A percentile compares a stretch with the other conserved stretches of the same genome.
Conservation (phyloP, 768 basidiomycete genomes). For the Amanita polypyramis region DNA sequence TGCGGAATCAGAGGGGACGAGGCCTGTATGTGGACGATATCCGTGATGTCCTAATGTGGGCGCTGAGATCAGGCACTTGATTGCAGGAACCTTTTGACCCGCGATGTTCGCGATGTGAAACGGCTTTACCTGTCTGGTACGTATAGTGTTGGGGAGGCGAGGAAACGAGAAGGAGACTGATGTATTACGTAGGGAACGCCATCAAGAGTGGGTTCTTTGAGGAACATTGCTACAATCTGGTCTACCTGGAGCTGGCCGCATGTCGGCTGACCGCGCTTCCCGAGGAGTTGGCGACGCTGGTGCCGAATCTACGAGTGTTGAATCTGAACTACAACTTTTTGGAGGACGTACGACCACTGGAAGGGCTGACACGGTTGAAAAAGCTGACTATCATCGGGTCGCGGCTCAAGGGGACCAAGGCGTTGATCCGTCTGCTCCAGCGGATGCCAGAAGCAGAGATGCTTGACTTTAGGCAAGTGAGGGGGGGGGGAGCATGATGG, state of each 20-base stretch:
- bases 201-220: constrained; percentile 49
- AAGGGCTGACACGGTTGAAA: constrained; percentile 63
- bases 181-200: constrained; percentile 53
- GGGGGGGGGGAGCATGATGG: constrained; percentile 4
- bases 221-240: constrained; percentile 78
- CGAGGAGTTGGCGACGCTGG: constrained; percentile 44
- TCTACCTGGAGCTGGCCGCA: constrained; percentile 85
- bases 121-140: constrained; percentile 89
- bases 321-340: constrained; percentile 98
- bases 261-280: constrained; percentile 77
- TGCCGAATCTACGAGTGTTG: constrained; percentile 82
- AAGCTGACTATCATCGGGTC: constrained; percentile 85
- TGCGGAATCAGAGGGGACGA: constrained; percentile 79
- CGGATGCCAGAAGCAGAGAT: constrained; percentile 76
- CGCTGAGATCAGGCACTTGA: constrained; percentile 7
- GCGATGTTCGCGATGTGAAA: constrained; percentile 85
- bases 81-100: constrained; percentile 36
- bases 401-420: constrained; percentile 64
- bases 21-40: constrained; percentile 49
- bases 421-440: constrained; percentile 60
- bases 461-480: constrained; percentile 72
- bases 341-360: constrained; percentile 56
- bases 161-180: constrained; percentile 9
- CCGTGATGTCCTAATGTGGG: constrained; percentile 14
- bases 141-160: constrained; percentile 20